Base-by-base conservation (phyloP, 2,329 filamentous ascomycete species). In the Arthrobotrys iridis region DNA sequence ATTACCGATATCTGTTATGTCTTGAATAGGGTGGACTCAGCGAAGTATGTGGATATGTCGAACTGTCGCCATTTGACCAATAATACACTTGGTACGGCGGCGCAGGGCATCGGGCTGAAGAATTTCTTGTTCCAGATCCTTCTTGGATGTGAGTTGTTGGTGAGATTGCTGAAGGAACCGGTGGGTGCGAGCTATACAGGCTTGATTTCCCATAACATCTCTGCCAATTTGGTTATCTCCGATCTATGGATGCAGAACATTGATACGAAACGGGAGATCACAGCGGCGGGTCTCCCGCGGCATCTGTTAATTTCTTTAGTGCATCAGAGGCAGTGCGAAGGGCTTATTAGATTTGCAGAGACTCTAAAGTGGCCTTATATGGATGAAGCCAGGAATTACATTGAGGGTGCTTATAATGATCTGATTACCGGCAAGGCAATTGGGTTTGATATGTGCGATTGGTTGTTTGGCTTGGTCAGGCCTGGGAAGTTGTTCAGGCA, bases 241-340 rank as follows among this genome's bases (percentile, higher is more conserved):
- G 70, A 74, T 57, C 33, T 74, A 10, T 74, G 70, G 70, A 74
- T 74, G 70, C 70, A 74, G 48, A 74, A 74, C 18, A 74, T 74
- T 41, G 70, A 74, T 57, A 74, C 70, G 1, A 66, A 64, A 37
- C 43, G 70, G 22, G 70, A 74, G 24, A 66, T 55, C 1, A 74
- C 70, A 7, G 22, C 62, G n/a, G 62, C 62, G 15, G 70, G 70
- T 0, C 45, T 66, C 6, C 70, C 70, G 8, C 59, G 70, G 5
- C 70, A 74, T 55, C 28, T 74, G 8, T 37, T 76, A n/a, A 70
- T 66, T 40, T 76, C 73, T 13, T 57, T 76, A 11, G 66, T 66
- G 10, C 73, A 76, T 43, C 65, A 76, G 40, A 60, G 73, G 18
- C 73, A 76, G 33, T 70, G 65, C 13, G 73, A 76, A 28, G 73